These are phyloP conservation scores for Saccharomyces jurei DNA, from an alignment of 805 yeast species.

Conservation along the genomic window DNA sequence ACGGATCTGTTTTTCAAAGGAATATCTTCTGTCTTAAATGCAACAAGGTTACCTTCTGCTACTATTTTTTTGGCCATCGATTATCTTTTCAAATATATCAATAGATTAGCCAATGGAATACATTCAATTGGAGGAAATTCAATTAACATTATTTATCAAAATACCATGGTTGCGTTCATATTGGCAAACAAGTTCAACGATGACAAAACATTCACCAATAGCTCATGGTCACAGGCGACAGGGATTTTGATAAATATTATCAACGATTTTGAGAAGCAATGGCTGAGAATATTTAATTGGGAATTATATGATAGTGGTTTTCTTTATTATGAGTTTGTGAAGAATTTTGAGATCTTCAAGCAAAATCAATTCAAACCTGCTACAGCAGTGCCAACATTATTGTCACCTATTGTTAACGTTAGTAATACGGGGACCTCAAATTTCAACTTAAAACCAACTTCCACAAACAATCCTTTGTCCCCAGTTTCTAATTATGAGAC, in stretches of 20 bases:
- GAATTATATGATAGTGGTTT: slow-evolving; percentile 38
- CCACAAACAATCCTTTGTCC: slow-evolving; percentile 10
- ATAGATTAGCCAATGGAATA: slow-evolving; percentile 31
- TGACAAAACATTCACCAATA: slow-evolving; percentile 91
- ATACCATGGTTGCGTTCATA: slow-evolving; percentile 61
- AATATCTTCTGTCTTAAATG: slow-evolving; percentile 62
- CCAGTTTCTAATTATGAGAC: slow-evolving; percentile 19
- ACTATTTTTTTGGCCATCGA: slow-evolving; percentile 75
- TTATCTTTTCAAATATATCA: slow-evolving; percentile 59
- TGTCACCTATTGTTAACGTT: slow-evolving; percentile 7
- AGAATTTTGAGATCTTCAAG: slow-evolving; percentile 19
- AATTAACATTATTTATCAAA: slow-evolving; percentile 40
- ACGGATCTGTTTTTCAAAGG: slow-evolving; percentile 44
- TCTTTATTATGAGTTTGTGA: slow-evolving; percentile 15
- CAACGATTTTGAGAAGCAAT: slow-evolving; percentile 60
- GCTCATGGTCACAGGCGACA: slow-evolving; percentile 95
- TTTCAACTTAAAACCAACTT: not conserved
- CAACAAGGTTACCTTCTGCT: slow-evolving; percentile 80
- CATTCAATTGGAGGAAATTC: slow-evolving; percentile 25
- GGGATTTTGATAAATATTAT: slow-evolving; percentile 57
- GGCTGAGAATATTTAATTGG: slow-evolving; percentile 60
- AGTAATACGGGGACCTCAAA: not conserved
- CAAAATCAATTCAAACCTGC: slow-evolving; percentile 13
- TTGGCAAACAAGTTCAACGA: slow-evolving; percentile 92
- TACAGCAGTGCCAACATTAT: slow-evolving; percentile 6